Evolutionary conservation across 352 stramenopile species (phyloP).

Genomic region (Aphanomyces astaci): DNA sequence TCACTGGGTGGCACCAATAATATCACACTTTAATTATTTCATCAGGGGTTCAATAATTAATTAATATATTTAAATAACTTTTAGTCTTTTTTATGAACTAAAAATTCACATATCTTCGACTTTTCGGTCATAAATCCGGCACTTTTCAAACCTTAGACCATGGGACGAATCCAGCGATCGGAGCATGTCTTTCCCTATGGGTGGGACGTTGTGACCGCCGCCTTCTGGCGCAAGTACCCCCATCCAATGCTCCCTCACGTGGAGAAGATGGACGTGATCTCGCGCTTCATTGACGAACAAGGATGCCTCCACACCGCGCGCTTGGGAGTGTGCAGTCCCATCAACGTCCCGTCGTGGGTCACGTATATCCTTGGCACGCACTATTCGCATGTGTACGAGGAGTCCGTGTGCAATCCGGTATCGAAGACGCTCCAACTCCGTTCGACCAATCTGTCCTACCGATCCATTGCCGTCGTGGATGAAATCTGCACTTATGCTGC

Average conservation of each 20-base stretch:
- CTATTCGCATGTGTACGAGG: constrained; percentile 15
- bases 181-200: constrained; percentile 3
- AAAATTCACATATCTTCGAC: no score
- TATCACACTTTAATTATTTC: no score
- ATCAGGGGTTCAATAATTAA: not conserved
- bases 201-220: constrained; percentile 1
- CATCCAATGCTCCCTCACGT: constrained; percentile 10
- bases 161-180: not conserved
- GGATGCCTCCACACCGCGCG: constrained; percentile 12
- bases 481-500: constrained; percentile 6
- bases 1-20: no score
- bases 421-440: not conserved
- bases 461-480: constrained; percentile 1
- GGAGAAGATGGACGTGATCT: constrained; percentile 20
- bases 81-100: no score
- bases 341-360: not conserved
- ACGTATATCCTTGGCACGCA: not conserved
- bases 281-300: constrained; percentile 16
- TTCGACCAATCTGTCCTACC: constrained; percentile 12
- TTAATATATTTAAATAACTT: no score
- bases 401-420: not conserved
- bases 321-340: not conserved
- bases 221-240: constrained; percentile 18
- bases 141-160: not conserved
- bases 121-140: no score